A percentile compares a stretch with the other conserved stretches of the same genome.
Evolutionary conservation across 768 basidiomycete genomes (phyloP).

Genomic region (Leccinum aurantiacum): DNA sequence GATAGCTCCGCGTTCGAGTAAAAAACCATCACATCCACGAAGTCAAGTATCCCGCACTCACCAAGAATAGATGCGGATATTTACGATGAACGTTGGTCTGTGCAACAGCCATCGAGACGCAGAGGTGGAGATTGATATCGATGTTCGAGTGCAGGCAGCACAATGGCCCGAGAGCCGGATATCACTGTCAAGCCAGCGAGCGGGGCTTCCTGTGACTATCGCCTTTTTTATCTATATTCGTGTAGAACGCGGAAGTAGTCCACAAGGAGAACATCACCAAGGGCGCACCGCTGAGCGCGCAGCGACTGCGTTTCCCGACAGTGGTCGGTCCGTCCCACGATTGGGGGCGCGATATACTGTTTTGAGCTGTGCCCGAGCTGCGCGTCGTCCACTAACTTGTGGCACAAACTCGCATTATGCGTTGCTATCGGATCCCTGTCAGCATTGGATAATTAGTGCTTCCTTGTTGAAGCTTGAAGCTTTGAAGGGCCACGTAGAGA

Average conservation of each 20-base stretch:
- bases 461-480: background rate
- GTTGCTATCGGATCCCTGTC: background rate
- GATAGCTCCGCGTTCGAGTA: background rate
- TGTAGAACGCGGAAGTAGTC: background rate
- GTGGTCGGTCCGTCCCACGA: background rate
- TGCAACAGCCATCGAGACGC: background rate
- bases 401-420: background rate
- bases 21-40: constrained; percentile 1
- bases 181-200: background rate
- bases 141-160: background rate
- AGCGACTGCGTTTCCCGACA: background rate
- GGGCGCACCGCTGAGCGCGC: background rate
- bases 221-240: background rate
- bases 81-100: background rate
- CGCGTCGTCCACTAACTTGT: background rate
- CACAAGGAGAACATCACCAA: background rate
- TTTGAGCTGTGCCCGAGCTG: background rate
- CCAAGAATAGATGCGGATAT: background rate
- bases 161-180: background rate
- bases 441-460: background rate
- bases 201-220: background rate
- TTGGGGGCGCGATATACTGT: background rate
- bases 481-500: too few relatives aligned
- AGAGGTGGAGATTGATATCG: background rate
- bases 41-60: background rate